Evolutionary conservation across 257 asterid genomes (phyloP), one percentile per base, ranked within the genome.

Genomic region (Solanum lycopersicoides): DNA sequence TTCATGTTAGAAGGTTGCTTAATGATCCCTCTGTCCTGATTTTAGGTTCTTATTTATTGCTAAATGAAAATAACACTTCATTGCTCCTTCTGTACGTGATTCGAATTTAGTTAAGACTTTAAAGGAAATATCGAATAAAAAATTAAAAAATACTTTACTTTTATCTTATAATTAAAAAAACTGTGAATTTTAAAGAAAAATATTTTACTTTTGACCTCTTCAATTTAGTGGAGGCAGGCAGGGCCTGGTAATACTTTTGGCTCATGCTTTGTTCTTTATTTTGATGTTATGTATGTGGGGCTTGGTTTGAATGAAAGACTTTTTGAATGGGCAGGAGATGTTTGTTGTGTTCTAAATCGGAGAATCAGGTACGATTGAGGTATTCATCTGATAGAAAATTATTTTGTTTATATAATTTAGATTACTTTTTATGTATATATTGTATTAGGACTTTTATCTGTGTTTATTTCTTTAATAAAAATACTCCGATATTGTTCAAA

Each of bases 61-160:
- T 56, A 18, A 18, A 7, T 18, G n/a, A 56, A 18, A 56, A 56
- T 7, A 56, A 56, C 4, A 56, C 11, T 56, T 18, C 2, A 6
- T 7, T 37, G 7, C 5, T 37, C 7, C 6, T 37, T 5, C 6
- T 1, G 1, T 4, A 1, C 41, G 9, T 2, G 2, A 39, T 39
- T 39, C 0, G 0, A 39, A 39, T 39, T 39, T 39, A 39, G 6
- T 39, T 37, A 39, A 39, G 2, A 7, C 1, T 39, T 39, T 7
- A 39, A 39, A 0, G 8, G 0, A 0, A 39, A 39, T 0, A 7
- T 39, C 9, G 9, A 0, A 7, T 39, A 7, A 7, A 7, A 6
- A 39, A 41, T 1, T 2, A 41, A 3, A 41, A 8, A 9, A 8
- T 9, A 41, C 10, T 41, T 41, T 0, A 56, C 5, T 56, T 56